These are phyloP conservation scores for Colletotrichum sp. DNA, from an alignment of 2,329 filamentous ascomycete genomes.

Conservation along the genomic window DNA sequence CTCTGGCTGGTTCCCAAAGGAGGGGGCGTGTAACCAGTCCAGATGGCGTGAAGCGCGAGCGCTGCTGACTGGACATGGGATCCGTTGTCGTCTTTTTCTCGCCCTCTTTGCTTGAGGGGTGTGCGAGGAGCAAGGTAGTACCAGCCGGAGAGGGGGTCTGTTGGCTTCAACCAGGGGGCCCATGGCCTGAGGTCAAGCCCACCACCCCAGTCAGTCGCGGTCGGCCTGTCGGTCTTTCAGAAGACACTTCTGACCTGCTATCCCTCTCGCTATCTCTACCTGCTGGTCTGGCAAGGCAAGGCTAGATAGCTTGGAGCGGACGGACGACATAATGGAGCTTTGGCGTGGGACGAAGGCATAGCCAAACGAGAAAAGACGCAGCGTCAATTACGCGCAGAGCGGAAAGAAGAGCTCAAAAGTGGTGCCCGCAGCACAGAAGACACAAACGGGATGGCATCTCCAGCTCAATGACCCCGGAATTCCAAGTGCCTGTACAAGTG, in stretches of 20 bases:
- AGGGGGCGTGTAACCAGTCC: constrained; percentile 6
- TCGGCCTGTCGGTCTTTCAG: constrained; percentile 19
- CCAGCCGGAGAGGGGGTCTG: constrained; percentile 24
- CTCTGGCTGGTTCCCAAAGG: neutral
- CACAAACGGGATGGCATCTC: neutral
- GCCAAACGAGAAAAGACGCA: neutral
- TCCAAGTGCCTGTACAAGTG: neutral
- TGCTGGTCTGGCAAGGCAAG: neutral
- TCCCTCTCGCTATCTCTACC: neutral
- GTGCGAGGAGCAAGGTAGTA: constrained; percentile 37
- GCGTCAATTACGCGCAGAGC: neutral
- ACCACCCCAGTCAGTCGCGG: constrained; percentile 10
- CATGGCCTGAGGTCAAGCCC: constrained; percentile 17
- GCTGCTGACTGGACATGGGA: neutral
- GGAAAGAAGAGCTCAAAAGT: neutral
- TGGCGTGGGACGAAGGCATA: neutral
- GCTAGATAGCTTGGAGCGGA: neutral
- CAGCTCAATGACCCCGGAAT: neutral
- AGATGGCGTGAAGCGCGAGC: neutral
- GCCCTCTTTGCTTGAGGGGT: constrained; percentile 13
- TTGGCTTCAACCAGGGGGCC: constrained; percentile 10
- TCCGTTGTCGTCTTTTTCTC: constrained; percentile 5
- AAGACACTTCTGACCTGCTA: neutral
- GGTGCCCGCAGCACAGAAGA: neutral
- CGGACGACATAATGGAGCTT: neutral